These are phyloP conservation scores for Populus tomentosa DNA, from an alignment of 441 rosid genomes.

Conservation along the genomic window DNA sequence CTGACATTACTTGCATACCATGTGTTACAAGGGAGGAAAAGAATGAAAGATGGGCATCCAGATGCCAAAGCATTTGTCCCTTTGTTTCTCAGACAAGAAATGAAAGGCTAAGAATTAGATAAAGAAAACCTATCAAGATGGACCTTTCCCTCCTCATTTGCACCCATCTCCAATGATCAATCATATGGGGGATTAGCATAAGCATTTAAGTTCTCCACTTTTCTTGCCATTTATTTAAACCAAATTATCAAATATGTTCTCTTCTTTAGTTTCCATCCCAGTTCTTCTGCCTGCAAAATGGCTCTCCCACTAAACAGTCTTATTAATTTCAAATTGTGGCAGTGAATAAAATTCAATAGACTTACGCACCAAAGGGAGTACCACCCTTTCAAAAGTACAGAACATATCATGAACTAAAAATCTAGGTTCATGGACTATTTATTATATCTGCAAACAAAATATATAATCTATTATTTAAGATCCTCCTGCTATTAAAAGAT, in stretches of 20 bases:
- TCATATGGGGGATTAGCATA: neutral
- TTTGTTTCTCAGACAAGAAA: neutral
- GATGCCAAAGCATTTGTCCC: neutral
- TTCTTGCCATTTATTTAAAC: neutral
- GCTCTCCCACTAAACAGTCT: neutral
- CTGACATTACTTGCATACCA: neutral
- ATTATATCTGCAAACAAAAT: neutral
- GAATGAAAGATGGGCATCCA: neutral
- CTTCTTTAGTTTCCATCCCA: neutral
- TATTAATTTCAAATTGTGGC: neutral
- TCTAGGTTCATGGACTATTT: neutral
- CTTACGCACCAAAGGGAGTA: neutral
- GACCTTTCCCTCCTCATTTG: neutral
- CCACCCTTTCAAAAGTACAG: neutral
- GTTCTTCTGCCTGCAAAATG: conserved; percentile 1
- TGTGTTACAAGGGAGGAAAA: neutral
- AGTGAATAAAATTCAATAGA: neutral
- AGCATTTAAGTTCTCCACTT: neutral
- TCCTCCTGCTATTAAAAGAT: neutral
- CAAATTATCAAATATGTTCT: neutral
- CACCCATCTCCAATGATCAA: neutral
- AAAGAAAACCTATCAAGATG: neutral
- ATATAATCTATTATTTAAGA: neutral
- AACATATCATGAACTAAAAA: neutral
- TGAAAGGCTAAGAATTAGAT: neutral